Evolutionary conservation across 805 yeast species (phyloP), one percentile per base, ranked within the genome.

Genomic region (Lipomyces orientalis): DNA sequence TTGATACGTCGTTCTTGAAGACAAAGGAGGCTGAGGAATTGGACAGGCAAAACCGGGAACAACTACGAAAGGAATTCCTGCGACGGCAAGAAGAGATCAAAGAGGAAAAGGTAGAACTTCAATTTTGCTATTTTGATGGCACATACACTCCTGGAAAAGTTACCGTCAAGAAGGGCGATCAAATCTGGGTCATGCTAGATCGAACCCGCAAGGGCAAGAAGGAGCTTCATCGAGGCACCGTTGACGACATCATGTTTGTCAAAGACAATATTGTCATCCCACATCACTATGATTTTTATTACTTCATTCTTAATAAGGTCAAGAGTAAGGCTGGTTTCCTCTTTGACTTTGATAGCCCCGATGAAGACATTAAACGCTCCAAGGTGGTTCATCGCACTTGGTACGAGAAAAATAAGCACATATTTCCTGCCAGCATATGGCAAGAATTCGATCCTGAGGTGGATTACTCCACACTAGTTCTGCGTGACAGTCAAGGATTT

Each of bases 361-460:
- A 59, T 8, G 68, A 61, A 35, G 64, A 54, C 16, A 56, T 59
- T 6, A 60, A 59, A 49, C 62, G 73, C 29, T 71, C 72, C 16
- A 72, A 73, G 58, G 71, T 76, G 29, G 78, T 76, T 19, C 67
- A 69, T 19, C 63, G 73, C 37, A 46, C 68, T 6, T 76, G 78
- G 79, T 76, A 75, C 55, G 74, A 75, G 61, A 60, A 71, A 55
- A 72, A 76, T 54, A 75, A 74, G 62, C 78, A 76, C 34, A 73
- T 76, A 2, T 76, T 65, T 65, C 79, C 78, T 2, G 75, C 75
- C 9, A 62, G 65, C 19, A 34, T 71, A 25, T 76, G 78, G 78
- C 66, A 69, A 54, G 78, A 75, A 33, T 76, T 72, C 56, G 76
- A 75, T 57, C 76, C 77, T 4, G 65, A 66, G n/a, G 64, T 72